Evolutionary conservation across 306 rosid species (phyloP), one percentile per base, ranked within the genome.

Genomic region (Inga leiocalycina): DNA sequence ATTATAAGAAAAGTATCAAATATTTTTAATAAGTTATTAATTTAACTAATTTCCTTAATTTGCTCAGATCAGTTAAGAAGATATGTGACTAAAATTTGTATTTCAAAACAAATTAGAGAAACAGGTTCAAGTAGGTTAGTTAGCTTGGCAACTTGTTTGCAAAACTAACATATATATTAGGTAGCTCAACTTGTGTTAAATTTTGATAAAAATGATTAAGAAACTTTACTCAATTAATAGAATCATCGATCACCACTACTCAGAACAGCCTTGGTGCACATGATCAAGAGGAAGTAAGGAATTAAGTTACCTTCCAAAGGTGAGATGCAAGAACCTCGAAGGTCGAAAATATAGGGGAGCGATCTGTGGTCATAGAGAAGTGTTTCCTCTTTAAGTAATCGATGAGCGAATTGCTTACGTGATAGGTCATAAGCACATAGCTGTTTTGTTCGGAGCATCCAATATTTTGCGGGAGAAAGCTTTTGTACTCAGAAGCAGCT

Each of bases 251-350:
- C 7, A 37, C 41, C 41, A 37, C 41, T 14, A 0, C 22, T 32
- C 71, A 6, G 5, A 67, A 67, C 45, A 17, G 8, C n/a, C 48
- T 9, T 19, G 6, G 27, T 69, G 48, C 27, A 20, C 56, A 73
- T 65, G 71, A 65, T 27, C 39, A 17, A 74, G 54, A 61, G 16
- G 27, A 81, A 76, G 7, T 5, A 61, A 79, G 67, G 65, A 64
- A 69, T 61, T 5, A 54, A 20, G 54, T 75, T 86, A 93, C 98
- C 98, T 93, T 92, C 94, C 98, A 93, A 35, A 93, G 91, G 78
- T 88, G 94, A 87, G 97, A 89, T 2, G 97, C 90, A 69, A 92
- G 84, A 71, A 92, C 84, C 87, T 93, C 98, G 79, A 91, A 93
- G 67, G 97, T 90, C 32, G 98, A 93, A 83, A 88, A 88, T 30